These are phyloP conservation scores for Globisporangium camurandrum DNA, from an alignment of 352 stramenopile genomes.

Conservation along the genomic window DNA sequence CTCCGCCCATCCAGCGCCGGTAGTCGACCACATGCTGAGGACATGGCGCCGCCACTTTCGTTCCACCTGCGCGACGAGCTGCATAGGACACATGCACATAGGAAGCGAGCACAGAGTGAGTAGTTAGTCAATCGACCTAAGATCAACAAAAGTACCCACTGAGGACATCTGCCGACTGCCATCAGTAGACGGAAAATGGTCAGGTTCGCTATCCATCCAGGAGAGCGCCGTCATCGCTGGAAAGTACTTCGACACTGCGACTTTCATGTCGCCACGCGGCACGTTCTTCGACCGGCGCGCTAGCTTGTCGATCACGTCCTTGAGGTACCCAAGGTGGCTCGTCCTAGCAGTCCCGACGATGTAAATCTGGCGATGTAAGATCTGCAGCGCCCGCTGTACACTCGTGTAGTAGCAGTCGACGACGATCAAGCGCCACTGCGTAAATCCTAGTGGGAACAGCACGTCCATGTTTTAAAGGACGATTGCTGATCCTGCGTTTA, in stretches of 20 bases:
- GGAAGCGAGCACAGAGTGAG: neutral
- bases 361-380: neutral
- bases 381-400: neutral
- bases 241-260: neutral
- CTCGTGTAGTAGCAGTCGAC: neutral
- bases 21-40: neutral
- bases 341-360: neutral
- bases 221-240: neutral
- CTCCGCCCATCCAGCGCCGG: neutral
- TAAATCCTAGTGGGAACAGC: neutral
- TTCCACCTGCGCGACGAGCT: neutral
- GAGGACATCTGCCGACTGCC: neutral
- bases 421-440: no score
- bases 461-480: neutral
- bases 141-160: neutral
- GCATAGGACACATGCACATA: neutral
- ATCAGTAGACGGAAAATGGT: neutral
- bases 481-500: neutral
- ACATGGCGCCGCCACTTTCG: neutral
- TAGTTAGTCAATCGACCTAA: neutral
- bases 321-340: neutral
- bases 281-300: neutral
- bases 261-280: neutral
- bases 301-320: neutral
- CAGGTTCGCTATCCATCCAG: neutral